Evolutionary conservation across 2,329 filamentous ascomycete species (phyloP).

Genomic region (Cladophialophora immunda): DNA sequence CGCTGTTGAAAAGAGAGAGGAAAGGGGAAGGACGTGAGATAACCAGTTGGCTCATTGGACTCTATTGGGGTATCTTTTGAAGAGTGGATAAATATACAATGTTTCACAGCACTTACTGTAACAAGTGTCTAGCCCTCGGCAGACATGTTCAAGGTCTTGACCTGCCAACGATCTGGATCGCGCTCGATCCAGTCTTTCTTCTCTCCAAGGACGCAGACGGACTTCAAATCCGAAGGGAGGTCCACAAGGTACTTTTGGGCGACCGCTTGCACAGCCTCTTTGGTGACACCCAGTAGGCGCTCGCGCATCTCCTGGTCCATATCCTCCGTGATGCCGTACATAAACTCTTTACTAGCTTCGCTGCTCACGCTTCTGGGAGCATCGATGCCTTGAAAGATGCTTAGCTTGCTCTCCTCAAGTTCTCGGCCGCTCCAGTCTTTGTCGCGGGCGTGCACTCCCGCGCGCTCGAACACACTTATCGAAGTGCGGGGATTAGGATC

Average conservation of each 20-base stretch:
- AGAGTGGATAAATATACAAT: slow-evolving; percentile 37
- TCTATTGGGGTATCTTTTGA: slow-evolving; percentile 36
- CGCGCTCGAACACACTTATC: slow-evolving; percentile 81
- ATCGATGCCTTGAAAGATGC: slow-evolving; percentile 90
- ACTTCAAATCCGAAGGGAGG: slow-evolving; percentile 65
- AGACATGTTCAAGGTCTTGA: slow-evolving; percentile 38
- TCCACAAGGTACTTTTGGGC: slow-evolving; percentile 85
- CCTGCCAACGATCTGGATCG: slow-evolving; percentile 34
- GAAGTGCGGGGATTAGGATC: slow-evolving; percentile 95
- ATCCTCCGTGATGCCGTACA: slow-evolving; percentile 83
- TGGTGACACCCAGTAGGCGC: slow-evolving; percentile 84
- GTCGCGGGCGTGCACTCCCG: slow-evolving; percentile 83
- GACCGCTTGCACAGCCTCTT: slow-evolving; percentile 78
- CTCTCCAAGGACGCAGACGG: slow-evolving; percentile 80
- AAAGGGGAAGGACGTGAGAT: slow-evolving; percentile 18
- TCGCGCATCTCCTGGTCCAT: slow-evolving; percentile 89
- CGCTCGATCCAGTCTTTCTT: slow-evolving; percentile 70
- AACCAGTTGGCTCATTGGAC: slow-evolving; percentile 18
- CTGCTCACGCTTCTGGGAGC: slow-evolving; percentile 86
- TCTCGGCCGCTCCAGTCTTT: slow-evolving; percentile 83
- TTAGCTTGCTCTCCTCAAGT: slow-evolving; percentile 94
- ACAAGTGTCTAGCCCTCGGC: slow-evolving; percentile 18
- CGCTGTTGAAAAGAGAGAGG: slow-evolving; percentile 47
- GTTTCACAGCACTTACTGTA: slow-evolving; percentile 23
- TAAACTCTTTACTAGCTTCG: slow-evolving; percentile 86